Percentiles rank a stretch among this genome's conserved stretches.
phyloP scores from a whole-genome alignment of 176 grass and related monocot species.

The Chloris gayana region DNA sequence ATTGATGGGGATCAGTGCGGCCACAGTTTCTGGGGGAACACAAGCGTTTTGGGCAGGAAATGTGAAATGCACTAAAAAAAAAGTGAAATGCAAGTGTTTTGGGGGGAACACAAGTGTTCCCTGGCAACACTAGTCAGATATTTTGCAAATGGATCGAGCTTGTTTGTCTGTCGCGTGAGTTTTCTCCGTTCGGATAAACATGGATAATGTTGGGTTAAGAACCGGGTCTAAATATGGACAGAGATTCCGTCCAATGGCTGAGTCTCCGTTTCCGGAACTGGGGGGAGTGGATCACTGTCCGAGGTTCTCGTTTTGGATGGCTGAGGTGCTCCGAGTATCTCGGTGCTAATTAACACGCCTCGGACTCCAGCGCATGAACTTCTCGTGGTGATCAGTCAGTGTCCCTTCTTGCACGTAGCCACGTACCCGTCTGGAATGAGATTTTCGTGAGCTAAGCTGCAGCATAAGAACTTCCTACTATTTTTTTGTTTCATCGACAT shows the following conservation, averaged over 20 bases:
- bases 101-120: too few species aligned
- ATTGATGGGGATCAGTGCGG: conserved; percentile 32
- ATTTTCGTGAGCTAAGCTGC: not conserved
- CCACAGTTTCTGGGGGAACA: not conserved
- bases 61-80: not conserved
- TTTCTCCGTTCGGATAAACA: not conserved
- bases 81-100: too few species aligned
- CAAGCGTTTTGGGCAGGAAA: not conserved
- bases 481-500: not conserved
- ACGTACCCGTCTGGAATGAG: not conserved
- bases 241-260: not conserved
- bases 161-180: not conserved
- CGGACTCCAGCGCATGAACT: not conserved
- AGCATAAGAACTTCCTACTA: not conserved
- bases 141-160: not conserved
- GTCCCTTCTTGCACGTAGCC: not conserved
- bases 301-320: not conserved
- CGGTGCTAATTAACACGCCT: not conserved
- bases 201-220: conserved; percentile 17
- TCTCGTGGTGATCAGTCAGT: not conserved
- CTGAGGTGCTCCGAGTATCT: not conserved
- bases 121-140: not conserved
- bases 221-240: not conserved
- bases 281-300: not conserved
- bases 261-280: not conserved